phyloP scores from a whole-genome alignment of 305 asterid genomes.

The Fraxinus xanthoxyloides region DNA sequence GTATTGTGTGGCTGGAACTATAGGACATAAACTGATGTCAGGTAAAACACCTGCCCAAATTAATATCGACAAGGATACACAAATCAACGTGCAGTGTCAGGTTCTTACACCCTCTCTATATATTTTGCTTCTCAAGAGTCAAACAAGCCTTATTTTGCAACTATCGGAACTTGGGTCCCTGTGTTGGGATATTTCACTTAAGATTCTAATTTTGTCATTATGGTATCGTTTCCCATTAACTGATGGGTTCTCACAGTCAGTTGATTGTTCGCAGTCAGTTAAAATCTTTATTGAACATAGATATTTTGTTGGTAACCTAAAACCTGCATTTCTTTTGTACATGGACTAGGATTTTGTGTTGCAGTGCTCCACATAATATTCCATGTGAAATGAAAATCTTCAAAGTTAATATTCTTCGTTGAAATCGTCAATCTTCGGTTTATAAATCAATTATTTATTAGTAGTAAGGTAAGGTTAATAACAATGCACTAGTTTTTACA shows the following conservation, averaged over 20 bases:
- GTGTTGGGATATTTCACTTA: neutral
- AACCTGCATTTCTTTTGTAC: neutral
- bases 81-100: conserved; percentile 87
- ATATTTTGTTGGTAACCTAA: neutral
- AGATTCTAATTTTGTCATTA: neutral
- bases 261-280: neutral
- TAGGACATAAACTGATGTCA: conserved; percentile 75
- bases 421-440: neutral
- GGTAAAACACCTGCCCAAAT: conserved; percentile 67
- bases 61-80: conserved; percentile 54
- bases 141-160: neutral
- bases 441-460: neutral
- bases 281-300: neutral
- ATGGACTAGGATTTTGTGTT: neutral
- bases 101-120: conserved; percentile 34
- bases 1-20: conserved; percentile 79
- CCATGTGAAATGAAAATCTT: neutral
- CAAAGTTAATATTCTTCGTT: neutral
- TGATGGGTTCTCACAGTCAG: neutral
- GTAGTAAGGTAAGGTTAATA: neutral
- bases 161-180: neutral
- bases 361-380: neutral
- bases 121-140: neutral
- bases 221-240: neutral
- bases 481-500: neutral